phyloP scores from a whole-genome alignment of 2,329 filamentous ascomycete species.

The Beauveria bassiana region DNA sequence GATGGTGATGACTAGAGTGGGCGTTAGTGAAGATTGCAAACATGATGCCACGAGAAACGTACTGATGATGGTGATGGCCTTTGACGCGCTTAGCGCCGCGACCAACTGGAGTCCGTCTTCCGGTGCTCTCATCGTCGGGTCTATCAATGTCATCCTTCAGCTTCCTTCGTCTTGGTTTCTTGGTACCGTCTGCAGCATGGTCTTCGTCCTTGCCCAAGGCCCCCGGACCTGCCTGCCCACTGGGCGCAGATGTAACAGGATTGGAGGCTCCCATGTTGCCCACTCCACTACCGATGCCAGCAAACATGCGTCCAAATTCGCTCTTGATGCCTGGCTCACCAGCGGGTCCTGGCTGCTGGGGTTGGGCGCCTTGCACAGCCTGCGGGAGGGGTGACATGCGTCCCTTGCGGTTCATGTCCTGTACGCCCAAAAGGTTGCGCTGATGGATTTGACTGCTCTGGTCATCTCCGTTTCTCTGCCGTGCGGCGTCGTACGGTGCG shows the following conservation, averaged over 20 bases:
- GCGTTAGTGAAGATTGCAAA: constrained; percentile 15
- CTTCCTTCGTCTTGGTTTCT: constrained; percentile 57
- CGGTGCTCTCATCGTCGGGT: constrained; percentile 58
- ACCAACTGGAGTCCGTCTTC: constrained; percentile 51
- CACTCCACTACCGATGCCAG: constrained; percentile 66
- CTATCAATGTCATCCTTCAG: constrained; percentile 67
- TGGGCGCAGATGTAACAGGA: constrained; percentile 35
- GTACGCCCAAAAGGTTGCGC: constrained; percentile 66
- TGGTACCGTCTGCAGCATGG: constrained; percentile 38
- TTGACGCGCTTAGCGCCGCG: constrained; percentile 58
- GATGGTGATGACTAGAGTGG: constrained; percentile 41
- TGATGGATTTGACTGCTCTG: constrained; percentile 50
- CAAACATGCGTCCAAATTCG: constrained; percentile 91
- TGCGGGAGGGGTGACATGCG: constrained; percentile 84
- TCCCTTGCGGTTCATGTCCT: constrained; percentile 73
- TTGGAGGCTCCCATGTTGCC: constrained; percentile 44
- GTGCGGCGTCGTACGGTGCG: constrained; percentile 29
- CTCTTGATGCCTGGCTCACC: constrained; percentile 88
- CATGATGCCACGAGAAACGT: constrained; percentile 26
- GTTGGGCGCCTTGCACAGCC: constrained; percentile 86
- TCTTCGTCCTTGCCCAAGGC: constrained; percentile 44
- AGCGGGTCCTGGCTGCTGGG: constrained; percentile 67
- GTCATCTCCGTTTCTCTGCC: constrained; percentile 35
- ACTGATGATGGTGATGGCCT: constrained; percentile 63
- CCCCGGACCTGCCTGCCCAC: constrained; percentile 38